phyloP scores from a whole-genome alignment of 108 stramenopile species.

The Nitzschia sp. region DNA sequence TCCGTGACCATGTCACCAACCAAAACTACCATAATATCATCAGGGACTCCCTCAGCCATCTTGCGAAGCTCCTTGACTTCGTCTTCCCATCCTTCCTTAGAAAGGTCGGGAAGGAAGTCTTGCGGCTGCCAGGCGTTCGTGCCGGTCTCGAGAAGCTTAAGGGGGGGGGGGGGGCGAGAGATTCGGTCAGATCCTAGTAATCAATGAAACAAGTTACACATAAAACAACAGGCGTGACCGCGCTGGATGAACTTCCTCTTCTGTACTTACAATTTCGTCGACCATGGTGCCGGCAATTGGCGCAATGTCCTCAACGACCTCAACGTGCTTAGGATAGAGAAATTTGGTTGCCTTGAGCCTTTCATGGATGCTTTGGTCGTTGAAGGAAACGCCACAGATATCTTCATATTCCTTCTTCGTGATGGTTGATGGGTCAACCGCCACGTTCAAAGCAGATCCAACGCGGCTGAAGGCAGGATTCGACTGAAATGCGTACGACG shows the following conservation, averaged over 20 bases:
- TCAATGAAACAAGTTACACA: background rate
- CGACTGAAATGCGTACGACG: constrained; percentile 22
- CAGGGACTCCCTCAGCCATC: constrained; percentile 66
- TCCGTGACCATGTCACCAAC: constrained; percentile 94
- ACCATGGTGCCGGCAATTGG: constrained; percentile 82
- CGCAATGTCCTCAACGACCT: constrained; percentile 87
- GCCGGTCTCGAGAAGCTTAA: constrained; percentile 89
- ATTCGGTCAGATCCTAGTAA: background rate
- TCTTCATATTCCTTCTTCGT: constrained; percentile 86
- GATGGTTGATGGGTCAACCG: constrained; percentile 66
- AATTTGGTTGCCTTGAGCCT: constrained; percentile 64
- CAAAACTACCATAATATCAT: constrained; percentile 86
- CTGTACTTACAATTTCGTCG: constrained; percentile 77
- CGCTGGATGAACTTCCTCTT: no score
- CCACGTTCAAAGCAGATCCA: constrained; percentile 34
- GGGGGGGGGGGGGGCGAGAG: constrained; percentile 2
- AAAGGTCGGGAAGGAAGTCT: constrained; percentile 89
- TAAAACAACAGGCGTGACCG: no score
- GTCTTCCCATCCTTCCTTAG: constrained; percentile 72
- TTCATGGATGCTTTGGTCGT: constrained; percentile 44
- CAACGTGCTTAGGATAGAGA: constrained; percentile 90
- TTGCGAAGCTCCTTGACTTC: constrained; percentile 73
- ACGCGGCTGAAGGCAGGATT: background rate
- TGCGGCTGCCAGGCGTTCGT: constrained; percentile 91
- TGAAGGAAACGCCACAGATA: constrained; percentile 78